These are phyloP conservation scores for Chlorella variabilis DNA, from an alignment of 163 green algal genomes.

Conservation along the genomic window DNA sequence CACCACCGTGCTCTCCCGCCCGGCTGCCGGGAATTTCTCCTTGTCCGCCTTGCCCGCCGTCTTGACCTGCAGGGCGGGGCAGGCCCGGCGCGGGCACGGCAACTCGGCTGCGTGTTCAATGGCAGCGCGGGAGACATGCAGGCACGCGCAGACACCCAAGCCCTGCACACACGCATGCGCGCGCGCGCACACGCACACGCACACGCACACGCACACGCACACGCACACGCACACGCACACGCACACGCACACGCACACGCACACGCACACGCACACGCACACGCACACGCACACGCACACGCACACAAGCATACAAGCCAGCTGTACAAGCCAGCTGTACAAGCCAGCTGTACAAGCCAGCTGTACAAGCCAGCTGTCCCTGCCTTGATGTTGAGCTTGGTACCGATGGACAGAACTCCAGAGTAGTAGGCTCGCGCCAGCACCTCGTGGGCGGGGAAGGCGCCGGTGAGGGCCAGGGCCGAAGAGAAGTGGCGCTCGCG, in stretches of 20 bases:
- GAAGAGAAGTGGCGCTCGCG: background rate
- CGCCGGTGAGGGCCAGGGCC: background rate
- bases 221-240: no score
- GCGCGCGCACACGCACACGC: no score
- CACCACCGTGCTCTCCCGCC: slow-evolving; percentile 8
- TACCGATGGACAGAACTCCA: background rate
- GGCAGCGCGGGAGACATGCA: no score
- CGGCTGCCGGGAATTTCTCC: slow-evolving; percentile 35
- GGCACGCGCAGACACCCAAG: no score
- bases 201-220: no score
- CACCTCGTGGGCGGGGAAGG: slow-evolving; percentile 26
- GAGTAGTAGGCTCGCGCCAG: background rate
- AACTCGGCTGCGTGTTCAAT: no score
- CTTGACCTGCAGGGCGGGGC: slow-evolving; percentile 21
- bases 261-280: no score
- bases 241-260: no score
- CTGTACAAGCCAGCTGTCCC: no score
- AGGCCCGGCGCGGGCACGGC: background rate
- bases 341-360: background rate
- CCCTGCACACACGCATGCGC: no score
- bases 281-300: no score
- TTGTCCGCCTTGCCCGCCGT: slow-evolving; percentile 26
- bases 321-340: background rate
- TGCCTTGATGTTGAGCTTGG: background rate
- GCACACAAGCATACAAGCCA: background rate